Base-by-base conservation (phyloP, 1,284 basidiomycete genomes). In the Ceratobasidium sp. region DNA sequence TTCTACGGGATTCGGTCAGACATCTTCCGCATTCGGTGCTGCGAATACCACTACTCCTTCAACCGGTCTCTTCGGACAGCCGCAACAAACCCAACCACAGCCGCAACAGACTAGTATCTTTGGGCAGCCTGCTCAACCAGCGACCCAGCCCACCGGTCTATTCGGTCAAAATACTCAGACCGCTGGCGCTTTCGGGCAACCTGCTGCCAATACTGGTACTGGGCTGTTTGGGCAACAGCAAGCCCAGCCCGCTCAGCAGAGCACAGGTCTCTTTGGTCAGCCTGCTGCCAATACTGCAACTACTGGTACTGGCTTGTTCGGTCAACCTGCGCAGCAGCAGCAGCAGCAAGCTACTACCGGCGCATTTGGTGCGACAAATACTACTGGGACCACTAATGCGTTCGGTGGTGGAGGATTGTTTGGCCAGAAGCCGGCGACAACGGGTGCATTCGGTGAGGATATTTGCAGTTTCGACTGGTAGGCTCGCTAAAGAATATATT, bases 41-140 rank as follows among this genome's bases (percentile, higher is more conserved):
- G 73, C 73, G 32, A 75, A 77, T n/a, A 76, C 78, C 31, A 74
- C 77, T 60, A 75, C 77, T 0, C 78, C 79, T 55, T 78, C 78
- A 22, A 78, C 81, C 55, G 73, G 78, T 64, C 82, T 85, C 70
- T 84, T 87, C 70, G 85, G 85, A 29, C 80, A 80, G 71, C 73
- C 75, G 29, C 79, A 80, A 62, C 82, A 81, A 64, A 80, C 77
- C 72, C 82, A 77, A 75, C 79, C 75, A 47, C 72, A 79, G 58
- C 45, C 45, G 7, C 74, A 78, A 57, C 72, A 81, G 4, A 72
- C 80, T 25, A 81, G 76, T 65, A 74, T 79, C 57, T 87, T 87
- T 72, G 81, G 80, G 2, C 77, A 79, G 45, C 74, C 76, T 65
- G 73, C 75, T 31, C 70, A 67, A 22, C 68, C 54, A 64, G 72